Percentiles rank a stretch among this genome's conserved stretches.
Evolutionary conservation across 1,139 yeast species (phyloP).

Genomic region (Taphrina betulina): DNA sequence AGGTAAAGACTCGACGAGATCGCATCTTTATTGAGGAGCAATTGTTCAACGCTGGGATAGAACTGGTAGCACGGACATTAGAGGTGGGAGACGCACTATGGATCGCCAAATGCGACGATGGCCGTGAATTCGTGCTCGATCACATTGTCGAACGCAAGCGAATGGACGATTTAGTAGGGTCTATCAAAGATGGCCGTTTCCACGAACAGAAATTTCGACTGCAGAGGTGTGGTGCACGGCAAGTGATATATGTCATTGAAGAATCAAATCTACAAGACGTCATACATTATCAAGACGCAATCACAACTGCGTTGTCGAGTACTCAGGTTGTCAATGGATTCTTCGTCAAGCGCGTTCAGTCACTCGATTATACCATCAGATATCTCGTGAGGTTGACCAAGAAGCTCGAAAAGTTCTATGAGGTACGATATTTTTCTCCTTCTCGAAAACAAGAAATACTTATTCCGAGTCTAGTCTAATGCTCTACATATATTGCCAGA

Average conservation of each 20-base stretch:
- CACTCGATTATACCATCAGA: constrained; percentile 71
- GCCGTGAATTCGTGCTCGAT: constrained; percentile 68
- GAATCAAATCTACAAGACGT: constrained; percentile 55
- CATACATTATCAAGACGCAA: constrained; percentile 58
- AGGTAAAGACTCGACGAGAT: constrained; percentile 60
- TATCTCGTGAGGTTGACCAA: constrained; percentile 61
- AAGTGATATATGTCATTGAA: constrained; percentile 79
- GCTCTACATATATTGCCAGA: constrained; percentile 38
- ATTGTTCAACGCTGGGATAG: constrained; percentile 52
- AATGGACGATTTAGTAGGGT: constrained; percentile 75
- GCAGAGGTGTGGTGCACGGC: constrained; percentile 62
- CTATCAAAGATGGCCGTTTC: constrained; percentile 83
- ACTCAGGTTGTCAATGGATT: constrained; percentile 67
- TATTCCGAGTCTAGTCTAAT: constrained; percentile 2
- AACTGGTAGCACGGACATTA: constrained; percentile 58
- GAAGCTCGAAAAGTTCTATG: constrained; percentile 46
- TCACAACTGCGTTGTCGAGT: constrained; percentile 74
- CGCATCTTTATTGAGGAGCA: constrained; percentile 63
- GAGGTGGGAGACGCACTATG: constrained; percentile 86
- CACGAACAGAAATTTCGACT: constrained; percentile 78
- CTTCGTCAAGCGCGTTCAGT: constrained; percentile 64
- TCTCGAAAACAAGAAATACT: too few relatives aligned
- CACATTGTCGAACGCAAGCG: constrained; percentile 85
- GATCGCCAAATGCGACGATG: constrained; percentile 70
- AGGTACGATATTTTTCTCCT: too few relatives aligned